Base-by-base conservation (phyloP, 805 yeast species). In the Candida khao-thaluensis region DNA sequence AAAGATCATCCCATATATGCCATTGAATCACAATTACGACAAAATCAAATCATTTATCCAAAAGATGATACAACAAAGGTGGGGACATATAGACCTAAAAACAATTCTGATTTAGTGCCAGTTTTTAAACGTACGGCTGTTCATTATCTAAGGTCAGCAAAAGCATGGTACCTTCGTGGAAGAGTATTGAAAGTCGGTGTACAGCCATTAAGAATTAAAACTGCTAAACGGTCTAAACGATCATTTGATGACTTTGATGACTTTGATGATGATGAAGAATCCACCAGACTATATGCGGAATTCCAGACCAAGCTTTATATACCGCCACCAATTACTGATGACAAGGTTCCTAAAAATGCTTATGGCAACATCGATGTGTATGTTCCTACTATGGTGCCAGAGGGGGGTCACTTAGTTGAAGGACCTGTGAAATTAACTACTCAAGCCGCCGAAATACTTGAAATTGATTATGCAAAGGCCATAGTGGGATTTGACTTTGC, bases 291-390 rank as follows among this genome's bases (percentile, higher is more conserved):
- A 7, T 91, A 89, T 54, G 81, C 91, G 1, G 80, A 75, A 33
- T 82, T 77, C 30, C 96, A 89, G 54, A 90, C 97, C 0, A 83
- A 81, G 35, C 36, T 74, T 6, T 89, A 74, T 51, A 61, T 64
- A 1, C 90, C 98, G 1, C 82, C 82, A 1, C 76, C 82, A 0
- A 74, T 79, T 0, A 70, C 60, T 0, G 71, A 82, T 51, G 96
- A 96, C 0, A 64, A 65, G 24, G 76, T 91, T 6, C 80, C 83
- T 3, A 83, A 79, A 49, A 88, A 88, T 55, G 80, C 81, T 1
- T 91, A 69, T 56, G 95, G 95, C 0, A 89, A 91, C 47, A 76
- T 91, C 35, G 98, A 91, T 51, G 60, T 89, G 2, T 91, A 85
- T 59, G 75, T 74, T 1, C 76, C 81, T 0, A 66, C 78, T 30